Base-by-base conservation (phyloP, 441 rosid species). In the Viola pubescens region DNA sequence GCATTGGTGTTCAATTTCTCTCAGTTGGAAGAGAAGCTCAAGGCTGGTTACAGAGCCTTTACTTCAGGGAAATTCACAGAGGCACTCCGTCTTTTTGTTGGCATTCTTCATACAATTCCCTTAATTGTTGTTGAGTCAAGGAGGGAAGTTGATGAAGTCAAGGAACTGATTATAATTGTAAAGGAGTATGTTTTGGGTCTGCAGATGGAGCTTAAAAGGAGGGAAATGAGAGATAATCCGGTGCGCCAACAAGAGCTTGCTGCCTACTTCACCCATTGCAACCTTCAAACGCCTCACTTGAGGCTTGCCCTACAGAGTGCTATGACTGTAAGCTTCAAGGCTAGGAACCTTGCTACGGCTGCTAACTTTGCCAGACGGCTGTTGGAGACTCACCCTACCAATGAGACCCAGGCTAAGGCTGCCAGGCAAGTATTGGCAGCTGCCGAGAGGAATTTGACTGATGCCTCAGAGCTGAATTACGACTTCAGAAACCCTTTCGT, bases 61-160 rank as follows among this genome's bases (percentile, higher is more conserved):
- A 85, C 95, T 12, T 45, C 72, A 4, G 97, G 97, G 42, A 90
- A 80, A 63, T 71, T 90, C 44, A 70, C 75, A 0, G 97, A 90
- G 64, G 94, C 91, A 56, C 86, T 87, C 26, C 77, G 85, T 9
- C 62, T 80, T 46, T 90, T 90, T 52, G 65, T 76, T 40, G 63
- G 81, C 68, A 85, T 90, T 57, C 94, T 90, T 42, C 95, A 90
- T 58, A 85, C 94, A 3, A 86, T 90, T 71, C 97, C 97, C 0
- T 60, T 90, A 14, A 77, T 90, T 47, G 91, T 87, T 61, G 97
- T 90, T 5, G 95, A 90, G 64, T 75, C 94, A 26, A 80, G 97
- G 74, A 81, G 94, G 75, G 95, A 90, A 67, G 97, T 87, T 14
- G 97, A 90, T 49, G 97, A 90, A 67, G 94, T 90, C 0, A 90